A percentile compares a stretch with the other conserved stretches of the same genome.
phyloP scores from a whole-genome alignment of 2,329 filamentous ascomycete species.

The Monosporascus sp. region DNA sequence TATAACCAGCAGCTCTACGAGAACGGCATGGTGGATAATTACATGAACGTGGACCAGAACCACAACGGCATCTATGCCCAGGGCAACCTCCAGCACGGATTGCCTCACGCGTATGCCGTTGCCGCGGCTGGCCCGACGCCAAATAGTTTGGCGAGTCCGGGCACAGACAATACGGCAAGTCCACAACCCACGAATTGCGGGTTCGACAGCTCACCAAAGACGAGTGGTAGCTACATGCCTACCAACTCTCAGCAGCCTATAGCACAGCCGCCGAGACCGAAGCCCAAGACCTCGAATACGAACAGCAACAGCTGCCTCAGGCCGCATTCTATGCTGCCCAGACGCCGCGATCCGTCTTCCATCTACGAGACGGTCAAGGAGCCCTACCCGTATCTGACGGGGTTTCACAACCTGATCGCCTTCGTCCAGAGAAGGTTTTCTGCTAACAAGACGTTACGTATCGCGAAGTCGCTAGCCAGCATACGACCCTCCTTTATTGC shows the following conservation, averaged over 20 bases:
- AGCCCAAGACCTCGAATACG: constrained; percentile 37
- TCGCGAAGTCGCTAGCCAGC: constrained; percentile 80
- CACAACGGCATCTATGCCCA: constrained; percentile 46
- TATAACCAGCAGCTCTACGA: constrained; percentile 45
- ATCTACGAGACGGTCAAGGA: constrained; percentile 88
- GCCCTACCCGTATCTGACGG: constrained; percentile 84
- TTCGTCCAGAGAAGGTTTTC: constrained; percentile 76
- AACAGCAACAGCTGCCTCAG: constrained; percentile 29
- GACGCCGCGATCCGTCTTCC: constrained; percentile 68
- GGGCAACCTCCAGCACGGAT: constrained; percentile 55
- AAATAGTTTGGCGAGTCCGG: constrained; percentile 58
- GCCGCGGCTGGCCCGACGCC: constrained; percentile 47
- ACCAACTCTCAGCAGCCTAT: constrained; percentile 25
- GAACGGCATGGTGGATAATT: constrained; percentile 47
- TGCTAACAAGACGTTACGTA: constrained; percentile 69
- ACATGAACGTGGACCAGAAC: constrained; percentile 46
- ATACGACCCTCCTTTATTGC: constrained; percentile 92
- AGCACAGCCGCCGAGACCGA: constrained; percentile 34
- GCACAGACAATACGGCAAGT: constrained; percentile 58
- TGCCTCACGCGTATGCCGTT: constrained; percentile 62
- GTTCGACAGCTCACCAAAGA: constrained; percentile 51
- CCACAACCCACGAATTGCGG: constrained; percentile 48
- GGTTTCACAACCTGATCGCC: constrained; percentile 82
- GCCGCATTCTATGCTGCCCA: constrained; percentile 50
- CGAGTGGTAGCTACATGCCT: constrained; percentile 31